Conservation (phyloP, 208 protist genomes). For the Trichomonas vaginalis region DNA sequence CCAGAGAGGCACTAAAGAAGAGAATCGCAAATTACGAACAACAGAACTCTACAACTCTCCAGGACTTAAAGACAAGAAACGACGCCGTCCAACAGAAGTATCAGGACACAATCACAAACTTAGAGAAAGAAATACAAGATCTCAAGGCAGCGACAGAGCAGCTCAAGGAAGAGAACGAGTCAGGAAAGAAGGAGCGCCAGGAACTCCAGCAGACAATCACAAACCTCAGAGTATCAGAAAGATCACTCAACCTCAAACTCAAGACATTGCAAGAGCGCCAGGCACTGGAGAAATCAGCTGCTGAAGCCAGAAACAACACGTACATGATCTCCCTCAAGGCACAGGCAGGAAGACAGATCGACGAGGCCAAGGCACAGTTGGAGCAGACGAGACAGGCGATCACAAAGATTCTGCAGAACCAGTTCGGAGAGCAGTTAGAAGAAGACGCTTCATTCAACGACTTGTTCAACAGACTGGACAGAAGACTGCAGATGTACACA, state of each 20-base stretch:
- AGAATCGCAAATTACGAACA: not conserved
- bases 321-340: not conserved
- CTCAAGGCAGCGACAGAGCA: not conserved
- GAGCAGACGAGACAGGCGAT: not conserved
- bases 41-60: not conserved
- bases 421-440: not conserved
- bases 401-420: not conserved
- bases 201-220: not conserved
- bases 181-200: not conserved
- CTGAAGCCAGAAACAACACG: not conserved
- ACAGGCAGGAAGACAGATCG: not conserved
- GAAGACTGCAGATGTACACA: not conserved
- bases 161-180: not conserved
- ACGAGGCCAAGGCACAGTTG: not conserved
- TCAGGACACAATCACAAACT: not conserved
- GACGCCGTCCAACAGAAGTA: not conserved
- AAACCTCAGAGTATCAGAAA: not conserved
- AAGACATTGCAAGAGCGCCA: not conserved
- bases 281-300: not conserved
- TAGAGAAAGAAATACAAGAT: not conserved
- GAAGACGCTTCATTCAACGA: not conserved
- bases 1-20: not conserved
- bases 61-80: not conserved
- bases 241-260: not conserved
- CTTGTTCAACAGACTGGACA: not conserved